Evolutionary conservation across 345 rosid species (phyloP), one percentile per base, ranked within the genome.

Genomic region (Toxicodendron radicans): DNA sequence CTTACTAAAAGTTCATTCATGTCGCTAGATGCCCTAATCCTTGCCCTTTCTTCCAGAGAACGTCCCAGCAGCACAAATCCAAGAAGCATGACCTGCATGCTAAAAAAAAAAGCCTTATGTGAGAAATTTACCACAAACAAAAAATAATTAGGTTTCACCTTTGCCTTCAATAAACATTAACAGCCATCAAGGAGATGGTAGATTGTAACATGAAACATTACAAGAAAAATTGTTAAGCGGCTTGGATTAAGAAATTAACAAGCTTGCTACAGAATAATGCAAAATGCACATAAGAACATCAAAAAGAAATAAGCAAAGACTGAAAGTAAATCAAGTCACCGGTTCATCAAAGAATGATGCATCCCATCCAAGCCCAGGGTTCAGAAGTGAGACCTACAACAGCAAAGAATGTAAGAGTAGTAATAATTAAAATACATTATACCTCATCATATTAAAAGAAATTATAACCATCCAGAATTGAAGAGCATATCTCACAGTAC

Each of bases 81-180:
- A 83, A 92, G 99, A 87, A 95, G 96, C 99, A 95, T 92, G 83
- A 95, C 97, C 97, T 95, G 95, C 92, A 87, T 83, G 48, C 92
- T 91, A 91, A 86, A 85, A 89, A 57, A 80, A 81, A 70, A 85
- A 76, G 82, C 74, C 71, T 79, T 79, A 79, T 77, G 73, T 86
- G 83, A 89, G 87, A 83, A 82, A 73, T 59, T 75, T 73, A 72
- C 72, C 10, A 51, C 14, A 73, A 10, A 35, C 14, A 35, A 49
- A 41, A 24, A 58, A 68, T 58, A 7, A 5, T 27, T 73, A 14
- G 48, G 17, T 18, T 67, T 64, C 32, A 72, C 23, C 45, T 27
- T 10, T 74, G 32, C 54, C 53, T 60, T 78, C n/a, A 51, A 41
- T 54, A 62, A 20, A 78, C 2, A 73, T 27, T 54, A 68, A 45